A percentile compares a stretch with the other conserved stretches of the same genome.
These are phyloP conservation scores for Neostapfia colusana DNA, from an alignment of 176 grass and related monocot genomes.

Conservation along the genomic window DNA sequence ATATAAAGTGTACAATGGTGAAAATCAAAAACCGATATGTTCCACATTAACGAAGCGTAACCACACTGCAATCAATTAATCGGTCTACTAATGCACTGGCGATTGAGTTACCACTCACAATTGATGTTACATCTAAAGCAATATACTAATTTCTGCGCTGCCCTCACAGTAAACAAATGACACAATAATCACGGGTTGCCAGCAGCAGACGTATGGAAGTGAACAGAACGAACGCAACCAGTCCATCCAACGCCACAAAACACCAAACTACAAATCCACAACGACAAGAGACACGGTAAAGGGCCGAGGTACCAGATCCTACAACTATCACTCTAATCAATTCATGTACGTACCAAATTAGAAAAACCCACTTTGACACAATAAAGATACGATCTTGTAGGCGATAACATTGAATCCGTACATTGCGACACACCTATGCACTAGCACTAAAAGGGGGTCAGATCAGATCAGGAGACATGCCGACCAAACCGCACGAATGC, in stretches of 20 bases:
- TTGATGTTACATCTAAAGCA: no score
- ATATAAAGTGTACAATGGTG: background rate
- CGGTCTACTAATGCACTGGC: background rate
- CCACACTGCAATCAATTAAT: background rate
- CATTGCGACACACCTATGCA: background rate
- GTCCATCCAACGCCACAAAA: background rate
- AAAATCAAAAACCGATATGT: no score
- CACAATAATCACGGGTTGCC: background rate
- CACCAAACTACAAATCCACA: background rate
- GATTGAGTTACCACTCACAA: no score
- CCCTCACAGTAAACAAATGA: background rate
- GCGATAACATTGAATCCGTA: background rate
- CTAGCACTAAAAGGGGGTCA: background rate
- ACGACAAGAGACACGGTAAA: background rate
- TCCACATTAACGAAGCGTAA: background rate
- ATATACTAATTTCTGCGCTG: background rate
- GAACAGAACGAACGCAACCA: background rate
- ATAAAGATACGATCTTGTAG: background rate
- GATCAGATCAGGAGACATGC: background rate
- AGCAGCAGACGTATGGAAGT: no score
- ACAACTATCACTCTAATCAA: background rate
- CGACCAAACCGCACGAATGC: background rate
- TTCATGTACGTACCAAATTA: background rate
- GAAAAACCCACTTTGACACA: background rate
- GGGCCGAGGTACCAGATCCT: background rate